A percentile compares a stretch with the other conserved stretches of the same genome.
Evolutionary conservation across 2,329 filamentous ascomycete genomes (phyloP).

Genomic region (Annulohypoxylon truncatum): DNA sequence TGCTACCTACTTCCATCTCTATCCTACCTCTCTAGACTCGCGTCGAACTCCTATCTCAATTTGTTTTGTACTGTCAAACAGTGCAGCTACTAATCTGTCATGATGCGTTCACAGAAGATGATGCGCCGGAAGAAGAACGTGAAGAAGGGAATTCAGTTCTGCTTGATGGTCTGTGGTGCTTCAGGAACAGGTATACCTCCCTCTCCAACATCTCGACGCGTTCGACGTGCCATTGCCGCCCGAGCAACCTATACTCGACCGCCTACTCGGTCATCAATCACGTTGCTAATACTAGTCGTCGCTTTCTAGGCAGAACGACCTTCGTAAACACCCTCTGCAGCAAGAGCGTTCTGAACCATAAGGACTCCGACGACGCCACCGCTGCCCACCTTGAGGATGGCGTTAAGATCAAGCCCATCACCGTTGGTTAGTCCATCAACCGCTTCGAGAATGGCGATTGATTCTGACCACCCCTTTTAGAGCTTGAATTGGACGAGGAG

Average conservation of each 20-base stretch:
- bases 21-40: not conserved
- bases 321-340: conserved; percentile 99
- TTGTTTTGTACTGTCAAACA: not conserved
- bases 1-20: conserved; percentile 17
- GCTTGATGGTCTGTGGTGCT: conserved; percentile 99
- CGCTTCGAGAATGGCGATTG: not conserved
- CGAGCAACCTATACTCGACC: conserved; percentile 2
- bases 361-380: conserved; percentile 90
- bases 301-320: conserved; percentile 83
- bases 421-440: conserved; percentile 77
- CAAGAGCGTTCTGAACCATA: conserved; percentile 88
- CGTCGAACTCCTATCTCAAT: not conserved
- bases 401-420: conserved; percentile 98
- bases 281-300: conserved; percentile 23
- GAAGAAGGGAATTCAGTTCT: conserved; percentile 99
- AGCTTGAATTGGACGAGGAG: conserved; percentile 96
- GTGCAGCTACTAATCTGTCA: conserved; percentile 41
- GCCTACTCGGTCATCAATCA: not conserved
- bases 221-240: conserved; percentile 23
- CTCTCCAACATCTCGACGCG: conserved; percentile 23
- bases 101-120: conserved; percentile 75
- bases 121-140: conserved; percentile 99
- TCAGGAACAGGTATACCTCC: conserved; percentile 88
- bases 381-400: conserved; percentile 94
- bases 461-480: conserved; percentile 58